A percentile compares a stretch with the other conserved stretches of the same genome.
phyloP scores from a whole-genome alignment of 2,329 filamentous ascomycete species.

The Cercospora berteroae region DNA sequence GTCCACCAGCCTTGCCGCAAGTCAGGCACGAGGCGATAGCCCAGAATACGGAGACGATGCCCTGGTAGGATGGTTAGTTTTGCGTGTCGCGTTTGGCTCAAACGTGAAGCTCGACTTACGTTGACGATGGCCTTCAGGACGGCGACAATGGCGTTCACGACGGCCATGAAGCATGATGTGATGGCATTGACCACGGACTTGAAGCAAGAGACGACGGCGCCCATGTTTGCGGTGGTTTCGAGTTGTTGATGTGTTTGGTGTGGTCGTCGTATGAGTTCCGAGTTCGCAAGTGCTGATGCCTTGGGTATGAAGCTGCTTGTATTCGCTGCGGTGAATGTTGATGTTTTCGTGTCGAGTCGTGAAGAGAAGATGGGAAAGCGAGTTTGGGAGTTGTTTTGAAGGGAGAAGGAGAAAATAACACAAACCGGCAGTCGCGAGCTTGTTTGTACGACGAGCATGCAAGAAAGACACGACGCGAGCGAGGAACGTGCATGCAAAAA shows the following conservation, averaged over 20 bases:
- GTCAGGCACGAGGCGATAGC: constrained; percentile 52
- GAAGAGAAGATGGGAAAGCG: not conserved
- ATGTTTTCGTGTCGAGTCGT: not conserved
- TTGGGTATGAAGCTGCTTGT: not conserved
- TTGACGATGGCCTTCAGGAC: constrained; percentile 49
- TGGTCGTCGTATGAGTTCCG: not conserved
- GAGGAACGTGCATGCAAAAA: constrained; percentile 1
- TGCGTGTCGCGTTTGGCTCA: not conserved
- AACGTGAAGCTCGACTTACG: constrained; percentile 21
- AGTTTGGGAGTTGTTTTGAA: constrained; percentile 1
- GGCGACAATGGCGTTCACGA: constrained; percentile 49
- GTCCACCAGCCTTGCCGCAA: constrained; percentile 46
- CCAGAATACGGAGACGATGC: constrained; percentile 50
- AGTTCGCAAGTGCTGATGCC: constrained; percentile 3
- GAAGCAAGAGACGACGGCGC: constrained; percentile 62
- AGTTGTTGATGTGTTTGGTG: constrained; percentile 2
- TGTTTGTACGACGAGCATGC: constrained; percentile 4
- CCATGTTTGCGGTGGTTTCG: constrained; percentile 49
- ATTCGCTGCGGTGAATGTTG: not conserved
- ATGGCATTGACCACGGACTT: constrained; percentile 46
- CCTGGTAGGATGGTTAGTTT: constrained; percentile 38
- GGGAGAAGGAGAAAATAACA: not conserved
- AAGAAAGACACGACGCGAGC: not conserved
- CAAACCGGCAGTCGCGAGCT: not conserved
- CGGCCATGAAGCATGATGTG: constrained; percentile 40